Conservation (phyloP, 2,329 filamentous ascomycete genomes). For the Fusarium chlamydosporum region DNA sequence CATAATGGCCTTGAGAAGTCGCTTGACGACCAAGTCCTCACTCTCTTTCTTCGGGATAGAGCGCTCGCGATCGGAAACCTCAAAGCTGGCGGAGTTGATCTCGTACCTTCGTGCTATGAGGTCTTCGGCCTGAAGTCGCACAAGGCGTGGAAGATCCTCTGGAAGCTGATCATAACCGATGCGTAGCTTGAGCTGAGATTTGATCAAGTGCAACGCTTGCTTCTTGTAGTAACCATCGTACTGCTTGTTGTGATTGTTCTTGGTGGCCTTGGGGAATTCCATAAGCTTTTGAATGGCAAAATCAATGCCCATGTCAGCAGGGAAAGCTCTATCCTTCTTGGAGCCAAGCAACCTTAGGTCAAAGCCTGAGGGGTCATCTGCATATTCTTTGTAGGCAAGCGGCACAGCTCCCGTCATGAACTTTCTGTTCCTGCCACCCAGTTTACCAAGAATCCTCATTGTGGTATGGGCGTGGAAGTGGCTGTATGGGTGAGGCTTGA, state of each 20-base stretch:
- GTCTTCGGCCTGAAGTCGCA: constrained; percentile 92
- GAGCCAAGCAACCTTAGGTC: constrained; percentile 92
- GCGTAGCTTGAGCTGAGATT: constrained; percentile 88
- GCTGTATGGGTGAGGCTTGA: constrained; percentile 93
- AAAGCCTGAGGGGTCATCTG: constrained; percentile 89
- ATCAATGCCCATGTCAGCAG: constrained; percentile 87
- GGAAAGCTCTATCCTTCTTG: constrained; percentile 89
- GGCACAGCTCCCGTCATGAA: constrained; percentile 92
- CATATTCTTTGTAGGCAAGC: constrained; percentile 85
- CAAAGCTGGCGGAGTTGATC: constrained; percentile 77
- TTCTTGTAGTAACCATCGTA: constrained; percentile 90
- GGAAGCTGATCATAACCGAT: constrained; percentile 90
- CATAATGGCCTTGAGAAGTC: constrained; percentile 89
- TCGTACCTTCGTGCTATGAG: constrained; percentile 80
- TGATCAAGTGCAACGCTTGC: constrained; percentile 90
- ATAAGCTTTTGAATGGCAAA: constrained; percentile 89
- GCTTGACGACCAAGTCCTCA: constrained; percentile 86
- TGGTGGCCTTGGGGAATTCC: constrained; percentile 78
- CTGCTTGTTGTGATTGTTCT: constrained; percentile 69
- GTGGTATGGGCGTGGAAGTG: constrained; percentile 99
- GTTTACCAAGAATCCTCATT: constrained; percentile 95
- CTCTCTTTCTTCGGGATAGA: constrained; percentile 89
- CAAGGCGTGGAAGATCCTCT: constrained; percentile 86
- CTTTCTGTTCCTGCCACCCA: constrained; percentile 94
- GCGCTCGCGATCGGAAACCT: constrained; percentile 81